Evolutionary conservation across 2,329 filamentous ascomycete species (phyloP), one percentile per base, ranked within the genome.

Genomic region (Aspergillus sp.): DNA sequence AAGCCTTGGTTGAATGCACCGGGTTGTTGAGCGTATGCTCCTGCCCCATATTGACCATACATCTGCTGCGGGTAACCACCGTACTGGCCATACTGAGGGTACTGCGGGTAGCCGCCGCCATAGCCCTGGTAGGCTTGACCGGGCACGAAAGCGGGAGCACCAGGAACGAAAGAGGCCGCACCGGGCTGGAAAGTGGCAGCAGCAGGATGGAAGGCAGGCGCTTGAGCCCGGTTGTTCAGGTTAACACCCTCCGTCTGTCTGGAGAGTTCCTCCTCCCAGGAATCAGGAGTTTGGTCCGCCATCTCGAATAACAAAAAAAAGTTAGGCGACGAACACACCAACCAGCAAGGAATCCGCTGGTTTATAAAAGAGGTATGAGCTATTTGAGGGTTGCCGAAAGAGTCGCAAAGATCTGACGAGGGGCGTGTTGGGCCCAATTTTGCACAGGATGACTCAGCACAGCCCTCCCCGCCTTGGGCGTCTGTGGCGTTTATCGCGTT

Each of bases 251-350:
- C 81, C 33, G 86, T 74, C 76, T 90, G 87, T 61, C 83, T 83
- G 53, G 87, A 81, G 69, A 95, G 82, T 63, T 90, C 88, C 64
- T 95, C 89, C 74, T 97, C 90, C 88, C 93, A 97, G 53, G 90
- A 95, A 70, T 95, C 90, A 63, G 89, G 86, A 30, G 66, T 67
- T 47, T 68, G 66, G 70, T 90, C 84, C 61, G 90, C 86, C 90
- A 95, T 95, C 64, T 48, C 78, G 65, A 48, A 52, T n/a, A 43
- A 44, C 35, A 45, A 53, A 51, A 19, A 41, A 55, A 47, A 49
- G 44, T 60, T 51, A 55, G 52, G 49, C 35, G 49, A 44, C 46
- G 55, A 54, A 50, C 50, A 53, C 58, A 56, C 56, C 52, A 52
- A 51, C 46, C 54, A 52, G 56, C 55, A 44, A 48, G 39, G 46